Evolutionary conservation across 495 filamentous ascomycete species (phyloP).

Genomic region (Hypomontagnella submonticulosa): DNA sequence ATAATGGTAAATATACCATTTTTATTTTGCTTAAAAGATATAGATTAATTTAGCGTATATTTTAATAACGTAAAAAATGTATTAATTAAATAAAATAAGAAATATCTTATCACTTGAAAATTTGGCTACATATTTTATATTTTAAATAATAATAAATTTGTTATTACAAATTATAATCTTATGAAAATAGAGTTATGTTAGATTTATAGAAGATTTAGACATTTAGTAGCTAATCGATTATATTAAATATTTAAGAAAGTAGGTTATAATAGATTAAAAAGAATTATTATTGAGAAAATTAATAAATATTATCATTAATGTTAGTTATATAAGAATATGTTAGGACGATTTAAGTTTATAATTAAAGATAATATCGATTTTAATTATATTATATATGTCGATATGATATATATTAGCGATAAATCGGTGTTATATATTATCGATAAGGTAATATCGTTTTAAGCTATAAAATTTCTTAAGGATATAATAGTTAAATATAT

Average conservation of each 20-base stretch:
- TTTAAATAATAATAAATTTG: neutral
- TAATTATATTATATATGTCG: neutral
- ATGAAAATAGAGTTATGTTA: conserved; percentile 1
- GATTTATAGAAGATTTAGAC: too few relatives aligned
- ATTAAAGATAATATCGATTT: too few relatives aligned
- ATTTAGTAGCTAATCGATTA: too few relatives aligned
- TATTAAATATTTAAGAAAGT: neutral
- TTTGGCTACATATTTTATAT: neutral
- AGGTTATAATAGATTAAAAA: neutral
- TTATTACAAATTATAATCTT: neutral
- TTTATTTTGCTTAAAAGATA: conserved; percentile 8
- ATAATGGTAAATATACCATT: neutral
- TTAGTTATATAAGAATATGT: neutral
- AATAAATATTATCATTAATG: conserved; percentile 9
- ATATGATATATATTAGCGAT: conserved; percentile 3
- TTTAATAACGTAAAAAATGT: conserved; percentile 9
- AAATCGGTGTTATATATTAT: conserved; percentile 3
- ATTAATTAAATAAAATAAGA: conserved; percentile 1
- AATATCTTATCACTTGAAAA: too few relatives aligned
- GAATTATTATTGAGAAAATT: conserved; percentile 3
- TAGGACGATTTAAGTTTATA: conserved; percentile 2
- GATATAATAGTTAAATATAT: conserved; percentile 11
- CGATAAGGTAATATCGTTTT: conserved; percentile 3
- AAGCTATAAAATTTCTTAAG: conserved; percentile 1
- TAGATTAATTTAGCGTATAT: conserved; percentile 1